Conservation (phyloP, 129 eudicot genomes). For the Deinandra increscens region DNA sequence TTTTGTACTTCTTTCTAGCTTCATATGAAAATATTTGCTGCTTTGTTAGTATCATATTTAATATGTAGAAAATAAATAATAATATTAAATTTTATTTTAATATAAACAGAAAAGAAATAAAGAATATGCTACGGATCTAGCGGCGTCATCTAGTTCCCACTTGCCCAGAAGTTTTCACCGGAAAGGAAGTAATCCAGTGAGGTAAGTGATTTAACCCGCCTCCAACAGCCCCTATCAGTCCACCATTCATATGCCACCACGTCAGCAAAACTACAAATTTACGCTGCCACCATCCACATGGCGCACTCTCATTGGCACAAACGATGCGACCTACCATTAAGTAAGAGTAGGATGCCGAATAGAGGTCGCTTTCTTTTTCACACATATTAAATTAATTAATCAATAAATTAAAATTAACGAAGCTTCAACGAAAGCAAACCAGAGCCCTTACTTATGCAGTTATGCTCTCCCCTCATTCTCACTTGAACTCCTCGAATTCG, state of each 20-base stretch:
- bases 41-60: too few relatives aligned
- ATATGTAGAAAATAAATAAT: neutral
- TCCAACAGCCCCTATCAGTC: neutral
- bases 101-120: neutral
- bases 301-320: neutral
- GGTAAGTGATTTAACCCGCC: slow-evolving; percentile 25
- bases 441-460: neutral
- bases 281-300: slow-evolving; percentile 7
- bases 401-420: slow-evolving; percentile 17
- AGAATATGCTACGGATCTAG: slow-evolving; percentile 36
- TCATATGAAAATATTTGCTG: too few relatives aligned
- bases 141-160: slow-evolving; percentile 22
- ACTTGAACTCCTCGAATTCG: slow-evolving; percentile 10
- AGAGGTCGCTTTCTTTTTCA: slow-evolving; percentile 25
- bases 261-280: neutral
- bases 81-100: neutral
- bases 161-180: slow-evolving; percentile 24
- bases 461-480: slow-evolving; percentile 30
- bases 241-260: slow-evolving; percentile 18
- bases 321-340: slow-evolving; percentile 18
- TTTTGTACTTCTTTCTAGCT: too few relatives aligned
- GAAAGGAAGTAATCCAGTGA: too few relatives aligned
- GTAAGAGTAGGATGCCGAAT: slow-evolving; percentile 13
- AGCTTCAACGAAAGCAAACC: slow-evolving; percentile 26
- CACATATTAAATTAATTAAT: neutral